A percentile compares a stretch with the other conserved stretches of the same genome.
Conservation (phyloP, 495 filamentous ascomycete genomes). For the Lichina pygmaea region DNA sequence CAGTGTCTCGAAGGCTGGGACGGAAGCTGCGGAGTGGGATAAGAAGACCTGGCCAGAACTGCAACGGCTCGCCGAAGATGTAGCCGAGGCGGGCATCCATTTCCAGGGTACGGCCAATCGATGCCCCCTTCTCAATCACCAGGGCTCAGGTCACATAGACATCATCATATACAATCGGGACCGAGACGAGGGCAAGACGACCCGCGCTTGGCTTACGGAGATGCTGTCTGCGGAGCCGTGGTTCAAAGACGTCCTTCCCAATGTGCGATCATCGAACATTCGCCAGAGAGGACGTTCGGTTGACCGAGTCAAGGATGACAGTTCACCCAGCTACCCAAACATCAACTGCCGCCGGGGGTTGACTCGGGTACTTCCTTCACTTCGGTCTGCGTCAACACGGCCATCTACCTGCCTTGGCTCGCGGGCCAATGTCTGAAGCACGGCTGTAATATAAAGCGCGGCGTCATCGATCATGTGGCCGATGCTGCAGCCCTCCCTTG, state of each 20-base stretch:
- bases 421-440: slow-evolving; percentile 42
- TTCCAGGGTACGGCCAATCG: slow-evolving; percentile 29
- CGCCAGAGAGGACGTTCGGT: background rate
- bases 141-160: slow-evolving; percentile 14
- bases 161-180: slow-evolving; percentile 32
- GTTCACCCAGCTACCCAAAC: slow-evolving; percentile 27
- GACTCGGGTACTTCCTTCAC: slow-evolving; percentile 47
- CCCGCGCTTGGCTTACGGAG: slow-evolving; percentile 27
- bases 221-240: slow-evolving; percentile 47
- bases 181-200: slow-evolving; percentile 25
- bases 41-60: slow-evolving; percentile 16
- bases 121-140: background rate
- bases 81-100: slow-evolving; percentile 76
- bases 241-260: slow-evolving; percentile 52
- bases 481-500: slow-evolving; percentile 42
- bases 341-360: slow-evolving; percentile 28
- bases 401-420: slow-evolving; percentile 69
- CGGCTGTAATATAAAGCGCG: slow-evolving; percentile 37
- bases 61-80: slow-evolving; percentile 23
- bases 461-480: slow-evolving; percentile 36
- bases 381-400: slow-evolving; percentile 76
- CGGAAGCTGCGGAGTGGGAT: slow-evolving; percentile 24
- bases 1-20: slow-evolving; percentile 26
- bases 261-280: slow-evolving; percentile 21
- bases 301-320: slow-evolving; percentile 3